Conservation (phyloP, 805 yeast genomes). For the Barnettozyma populi region DNA sequence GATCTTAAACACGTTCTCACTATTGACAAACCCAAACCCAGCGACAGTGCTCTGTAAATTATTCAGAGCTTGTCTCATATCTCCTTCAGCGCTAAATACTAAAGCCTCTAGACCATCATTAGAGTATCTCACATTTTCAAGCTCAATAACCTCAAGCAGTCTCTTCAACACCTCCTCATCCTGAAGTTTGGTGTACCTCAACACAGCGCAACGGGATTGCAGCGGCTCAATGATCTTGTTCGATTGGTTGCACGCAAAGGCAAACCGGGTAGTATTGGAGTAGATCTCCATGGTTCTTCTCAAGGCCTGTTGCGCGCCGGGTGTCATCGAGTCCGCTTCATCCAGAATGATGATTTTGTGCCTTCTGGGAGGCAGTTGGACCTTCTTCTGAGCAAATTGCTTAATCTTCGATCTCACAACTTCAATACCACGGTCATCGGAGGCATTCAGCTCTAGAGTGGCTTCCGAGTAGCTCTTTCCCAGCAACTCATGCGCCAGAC, state of each 20-base stretch:
- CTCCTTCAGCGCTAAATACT: conserved; percentile 95
- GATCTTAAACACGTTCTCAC: conserved; percentile 87
- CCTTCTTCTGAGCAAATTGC: conserved; percentile 93
- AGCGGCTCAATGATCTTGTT: conserved; percentile 94
- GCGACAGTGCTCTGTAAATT: conserved; percentile 91
- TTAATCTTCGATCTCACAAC: conserved; percentile 92
- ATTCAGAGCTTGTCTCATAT: conserved; percentile 96
- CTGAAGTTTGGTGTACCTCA: conserved; percentile 72
- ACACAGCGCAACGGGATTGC: conserved; percentile 93
- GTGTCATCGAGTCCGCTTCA: conserved; percentile 96
- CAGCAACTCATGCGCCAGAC: conserved; percentile 79
- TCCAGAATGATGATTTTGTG: conserved; percentile 92
- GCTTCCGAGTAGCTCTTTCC: conserved; percentile 75
- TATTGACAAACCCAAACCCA: conserved; percentile 88
- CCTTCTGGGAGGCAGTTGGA: conserved; percentile 78
- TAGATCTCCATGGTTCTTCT: conserved; percentile 94
- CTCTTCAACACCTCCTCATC: conserved; percentile 84
- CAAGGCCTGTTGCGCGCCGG: conserved; percentile 52
- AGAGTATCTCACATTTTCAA: conserved; percentile 70
- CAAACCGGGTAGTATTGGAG: conserved; percentile 93
- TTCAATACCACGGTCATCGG: conserved; percentile 96
- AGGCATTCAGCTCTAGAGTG: conserved; percentile 88
- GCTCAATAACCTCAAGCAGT: conserved; percentile 60
- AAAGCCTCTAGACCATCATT: conserved; percentile 92
- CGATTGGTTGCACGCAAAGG: conserved; percentile 96